Conservation (phyloP, 768 basidiomycete species). For the Leucosporidium creatinivorum region DNA sequence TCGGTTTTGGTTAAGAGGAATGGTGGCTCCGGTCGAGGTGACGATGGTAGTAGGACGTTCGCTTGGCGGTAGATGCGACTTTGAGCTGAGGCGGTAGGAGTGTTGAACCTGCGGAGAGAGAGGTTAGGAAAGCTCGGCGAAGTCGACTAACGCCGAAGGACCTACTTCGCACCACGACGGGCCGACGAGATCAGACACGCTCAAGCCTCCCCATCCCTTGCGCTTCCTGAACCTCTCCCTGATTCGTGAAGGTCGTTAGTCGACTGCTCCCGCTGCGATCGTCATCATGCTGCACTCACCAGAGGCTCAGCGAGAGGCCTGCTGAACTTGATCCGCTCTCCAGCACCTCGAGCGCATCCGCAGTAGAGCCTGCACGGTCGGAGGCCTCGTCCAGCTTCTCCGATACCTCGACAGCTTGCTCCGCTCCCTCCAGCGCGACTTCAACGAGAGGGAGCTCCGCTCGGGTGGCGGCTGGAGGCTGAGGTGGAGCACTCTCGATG, state of each 20-base stretch:
- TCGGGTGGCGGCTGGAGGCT: background rate
- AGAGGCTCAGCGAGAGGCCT: background rate
- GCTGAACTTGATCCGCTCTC: background rate
- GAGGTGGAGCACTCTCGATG: background rate
- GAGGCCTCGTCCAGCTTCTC: background rate
- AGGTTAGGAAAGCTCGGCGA: background rate
- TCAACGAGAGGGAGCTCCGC: background rate
- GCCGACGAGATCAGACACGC: constrained; percentile 15
- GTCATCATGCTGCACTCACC: background rate
- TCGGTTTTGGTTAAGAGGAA: constrained; percentile 49
- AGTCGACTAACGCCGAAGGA: no score
- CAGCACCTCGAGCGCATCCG: background rate
- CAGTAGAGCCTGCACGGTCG: no score
- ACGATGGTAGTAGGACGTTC: constrained; percentile 11
- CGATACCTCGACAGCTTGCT: background rate
- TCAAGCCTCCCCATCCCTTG: constrained; percentile 13
- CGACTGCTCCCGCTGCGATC: background rate
- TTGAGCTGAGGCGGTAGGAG: constrained; percentile 27
- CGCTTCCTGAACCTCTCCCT: constrained; percentile 22
- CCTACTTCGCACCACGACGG: constrained; percentile 25
- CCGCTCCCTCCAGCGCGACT: background rate
- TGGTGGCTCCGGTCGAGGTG: constrained; percentile 1
- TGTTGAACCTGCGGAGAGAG: constrained; percentile 6
- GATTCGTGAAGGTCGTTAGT: background rate
- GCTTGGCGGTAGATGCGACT: constrained; percentile 11